Base-by-base conservation (phyloP, 352 stramenopile genomes). In the Globisporangium abappressorium region DNA sequence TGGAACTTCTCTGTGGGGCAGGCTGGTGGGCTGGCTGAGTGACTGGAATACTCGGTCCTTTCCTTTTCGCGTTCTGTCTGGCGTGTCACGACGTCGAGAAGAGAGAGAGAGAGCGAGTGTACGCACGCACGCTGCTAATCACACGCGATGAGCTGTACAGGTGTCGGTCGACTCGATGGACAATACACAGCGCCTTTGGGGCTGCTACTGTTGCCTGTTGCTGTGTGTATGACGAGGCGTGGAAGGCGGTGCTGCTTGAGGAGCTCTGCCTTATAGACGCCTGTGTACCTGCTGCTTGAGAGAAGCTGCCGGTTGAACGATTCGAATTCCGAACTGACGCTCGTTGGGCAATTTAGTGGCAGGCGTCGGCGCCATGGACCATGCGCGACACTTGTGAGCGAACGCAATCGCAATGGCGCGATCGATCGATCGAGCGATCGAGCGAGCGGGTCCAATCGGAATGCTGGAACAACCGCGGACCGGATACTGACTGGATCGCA, bases 241-340 rank as follows among this genome's bases (percentile, higher is more conserved):
- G 43, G 5, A 22, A 51, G 43, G 43, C 6, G 43, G 43, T 51
- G 8, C 36, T 54, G 51, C 24, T 26, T 26, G 24, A 26, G 24
- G 24, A 26, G 24, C 24, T 26, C 24, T 18, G 18, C n/a, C 15
- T 28, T 9, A 30, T 22, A 24, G 8, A 28, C 20, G 20, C 56
- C n/a, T 57, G 61, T 51, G 14, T 24, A n/a, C 43, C 28, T 59
- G 47, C 47, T 30, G 34, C n/a, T 51, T 51, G 18, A 51, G 43
- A 51, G 43, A 51, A 51, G 43, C 43, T 38, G 30, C 30, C 22
- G 47, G 30, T 66, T 30, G 54, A n/a, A 38, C 11, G 60, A 47
- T 46, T 15, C 61, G 47, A 58, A 65, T 66, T 66, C 49, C 49
- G 49, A 66, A 66, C 61, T 66, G 61, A 57, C 61, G 46, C 43